A percentile compares a stretch with the other conserved stretches of the same genome.
These are phyloP conservation scores for Picea sitchensis DNA, from an alignment of 75 land plant species.

Conservation along the genomic window DNA sequence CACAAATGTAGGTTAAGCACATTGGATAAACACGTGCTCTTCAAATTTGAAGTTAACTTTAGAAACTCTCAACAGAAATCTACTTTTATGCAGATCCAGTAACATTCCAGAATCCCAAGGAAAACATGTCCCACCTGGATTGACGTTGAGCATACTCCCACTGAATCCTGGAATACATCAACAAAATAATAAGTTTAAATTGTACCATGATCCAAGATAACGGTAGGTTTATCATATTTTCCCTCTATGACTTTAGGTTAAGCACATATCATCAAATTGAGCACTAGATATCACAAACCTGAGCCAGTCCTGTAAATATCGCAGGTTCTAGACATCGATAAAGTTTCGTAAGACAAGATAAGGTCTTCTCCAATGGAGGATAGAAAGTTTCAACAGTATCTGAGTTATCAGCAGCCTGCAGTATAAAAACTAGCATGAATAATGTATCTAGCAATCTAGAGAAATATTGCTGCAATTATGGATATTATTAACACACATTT, in stretches of 20 bases:
- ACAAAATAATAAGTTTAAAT: neutral
- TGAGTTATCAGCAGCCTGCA: conserved; percentile 57
- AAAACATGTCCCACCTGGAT: conserved; percentile 52
- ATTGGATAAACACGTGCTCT: neutral
- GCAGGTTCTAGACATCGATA: conserved; percentile 85
- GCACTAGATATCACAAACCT: conserved; percentile 38
- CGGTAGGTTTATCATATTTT: neutral
- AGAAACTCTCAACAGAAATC: neutral
- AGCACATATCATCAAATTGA: neutral
- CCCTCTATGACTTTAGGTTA: neutral
- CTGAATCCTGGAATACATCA: conserved; percentile 60
- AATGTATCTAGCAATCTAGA: neutral
- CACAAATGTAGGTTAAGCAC: neutral
- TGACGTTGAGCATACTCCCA: conserved; percentile 78
- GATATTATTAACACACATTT: neutral
- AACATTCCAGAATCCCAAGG: neutral
- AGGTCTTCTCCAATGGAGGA: conserved; percentile 88
- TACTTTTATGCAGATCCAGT: neutral
- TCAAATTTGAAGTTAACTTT: neutral
- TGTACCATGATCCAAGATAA: neutral
- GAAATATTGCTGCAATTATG: neutral
- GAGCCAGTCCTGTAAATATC: conserved; percentile 96
- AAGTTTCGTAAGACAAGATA: conserved; percentile 83
- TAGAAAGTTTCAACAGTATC: conserved; percentile 66
- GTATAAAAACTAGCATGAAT: neutral